These are phyloP conservation scores for Grosmannia penicillata DNA, from an alignment of 2,329 filamentous ascomycete genomes.

Conservation along the genomic window DNA sequence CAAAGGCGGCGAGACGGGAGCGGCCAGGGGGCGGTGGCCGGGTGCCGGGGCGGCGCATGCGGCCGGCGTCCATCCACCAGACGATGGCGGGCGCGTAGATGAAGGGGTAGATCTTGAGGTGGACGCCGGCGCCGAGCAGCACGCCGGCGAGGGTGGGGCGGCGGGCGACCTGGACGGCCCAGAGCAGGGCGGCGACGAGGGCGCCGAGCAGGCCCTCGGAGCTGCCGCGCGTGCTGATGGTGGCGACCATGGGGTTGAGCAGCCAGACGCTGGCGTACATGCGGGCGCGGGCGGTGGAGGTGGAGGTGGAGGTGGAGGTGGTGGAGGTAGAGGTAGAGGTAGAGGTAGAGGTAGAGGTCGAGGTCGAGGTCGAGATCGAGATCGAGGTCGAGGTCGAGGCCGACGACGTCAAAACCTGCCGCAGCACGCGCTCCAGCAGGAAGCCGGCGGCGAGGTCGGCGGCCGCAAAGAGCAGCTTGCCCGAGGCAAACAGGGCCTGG, in stretches of 20 bases:
- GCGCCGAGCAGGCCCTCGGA: slow-evolving; percentile 83
- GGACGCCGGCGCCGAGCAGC: slow-evolving; percentile 69
- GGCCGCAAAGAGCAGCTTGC: slow-evolving; percentile 73
- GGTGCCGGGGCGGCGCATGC: slow-evolving; percentile 15
- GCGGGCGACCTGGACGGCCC: slow-evolving; percentile 52
- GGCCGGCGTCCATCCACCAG: slow-evolving; percentile 60
- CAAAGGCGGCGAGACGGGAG: slow-evolving; percentile 22
- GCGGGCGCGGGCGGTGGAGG: slow-evolving; percentile 36
- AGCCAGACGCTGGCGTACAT: slow-evolving; percentile 81
- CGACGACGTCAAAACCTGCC: slow-evolving; percentile 1
- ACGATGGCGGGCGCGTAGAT: slow-evolving; percentile 75
- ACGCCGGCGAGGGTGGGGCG: slow-evolving; percentile 52
- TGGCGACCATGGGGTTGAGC: slow-evolving; percentile 94
- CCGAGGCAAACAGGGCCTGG: slow-evolving; percentile 57
- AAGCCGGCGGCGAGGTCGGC: slow-evolving; percentile 77
- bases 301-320: no score
- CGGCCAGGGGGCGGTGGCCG: slow-evolving; percentile 12
- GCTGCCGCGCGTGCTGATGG: slow-evolving; percentile 88
- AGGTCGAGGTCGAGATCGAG: background rate
- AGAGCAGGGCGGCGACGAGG: slow-evolving; percentile 68
- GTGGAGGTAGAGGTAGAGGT: background rate
- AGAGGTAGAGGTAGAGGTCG: background rate
- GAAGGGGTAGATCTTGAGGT: slow-evolving; percentile 98
- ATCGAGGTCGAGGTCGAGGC: background rate
- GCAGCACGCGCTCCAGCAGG: slow-evolving; percentile 41